phyloP scores from a whole-genome alignment of 768 basidiomycete species.

The Cantharellus anzutake region DNA sequence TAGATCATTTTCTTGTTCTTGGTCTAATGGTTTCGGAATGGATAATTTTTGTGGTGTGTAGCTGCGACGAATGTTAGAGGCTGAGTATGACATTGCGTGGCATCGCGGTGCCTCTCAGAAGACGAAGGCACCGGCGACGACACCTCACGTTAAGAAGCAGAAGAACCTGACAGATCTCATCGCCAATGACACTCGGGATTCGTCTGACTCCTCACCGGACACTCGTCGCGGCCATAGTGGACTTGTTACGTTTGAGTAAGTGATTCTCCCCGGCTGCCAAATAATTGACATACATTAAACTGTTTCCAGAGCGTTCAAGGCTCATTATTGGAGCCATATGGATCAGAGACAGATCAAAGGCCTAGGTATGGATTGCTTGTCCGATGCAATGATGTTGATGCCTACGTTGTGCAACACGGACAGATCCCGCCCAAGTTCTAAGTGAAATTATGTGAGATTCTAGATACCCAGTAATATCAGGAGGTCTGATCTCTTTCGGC shows the following conservation, averaged over 20 bases:
- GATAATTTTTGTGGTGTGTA: slow-evolving; percentile 10
- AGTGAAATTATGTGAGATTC: slow-evolving; percentile 30
- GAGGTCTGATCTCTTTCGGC: background rate
- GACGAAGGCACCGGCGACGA: background rate
- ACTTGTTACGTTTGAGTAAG: too few relatives aligned
- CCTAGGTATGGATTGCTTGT: slow-evolving; percentile 25
- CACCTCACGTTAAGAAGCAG: background rate
- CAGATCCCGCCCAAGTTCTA: slow-evolving; percentile 44
- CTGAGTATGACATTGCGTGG: slow-evolving; percentile 19
- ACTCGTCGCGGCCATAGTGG: too few relatives aligned
- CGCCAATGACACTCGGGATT: background rate
- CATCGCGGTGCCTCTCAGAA: background rate
- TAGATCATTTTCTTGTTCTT: slow-evolving; percentile 14
- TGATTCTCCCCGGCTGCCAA: background rate
- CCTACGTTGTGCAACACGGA: background rate
- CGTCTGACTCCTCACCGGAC: background rate
- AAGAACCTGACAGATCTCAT: background rate
- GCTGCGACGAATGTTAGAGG: slow-evolving; percentile 31
- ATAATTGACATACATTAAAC: slow-evolving; percentile 12
- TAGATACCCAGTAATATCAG: background rate
- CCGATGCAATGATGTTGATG: background rate
- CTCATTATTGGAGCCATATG: slow-evolving; percentile 41
- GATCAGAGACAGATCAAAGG: slow-evolving; percentile 30
- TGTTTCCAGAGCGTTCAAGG: slow-evolving; percentile 29
- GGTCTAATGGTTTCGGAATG: background rate